Evolutionary conservation across 2,329 filamentous ascomycete species (phyloP), one percentile per base, ranked within the genome.

Genomic region (Botryosphaeria dothidea): DNA sequence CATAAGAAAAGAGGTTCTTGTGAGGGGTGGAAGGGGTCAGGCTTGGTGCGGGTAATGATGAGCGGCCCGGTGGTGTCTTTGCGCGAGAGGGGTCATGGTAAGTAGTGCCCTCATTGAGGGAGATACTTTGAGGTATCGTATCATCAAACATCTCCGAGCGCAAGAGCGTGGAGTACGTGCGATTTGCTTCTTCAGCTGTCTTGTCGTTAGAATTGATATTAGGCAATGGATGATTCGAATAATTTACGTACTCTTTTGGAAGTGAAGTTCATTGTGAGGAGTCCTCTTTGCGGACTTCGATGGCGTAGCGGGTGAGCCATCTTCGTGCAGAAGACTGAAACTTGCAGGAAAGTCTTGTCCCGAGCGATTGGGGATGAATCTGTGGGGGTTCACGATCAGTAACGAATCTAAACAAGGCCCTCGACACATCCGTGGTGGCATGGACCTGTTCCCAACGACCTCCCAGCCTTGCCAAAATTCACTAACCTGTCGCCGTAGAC

Each of bases 1-100:
- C 89, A 76, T 96, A 97, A 27, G 91, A 92, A 75, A 99, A 98
- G 43, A 99, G 86, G 70, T 99, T 99, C 80, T 97, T 98, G 78
- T 97, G 93, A 9, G 95, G 95, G 3, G 95, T 99, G 1, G 94
- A 96, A 0, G 95, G 95, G 0, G 94, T 97, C 66, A 95, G 84
- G 65, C 88, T 83, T 29, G 85, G 89, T 1, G 90, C 86, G 11
- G 91, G 89, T n/a, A 93, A 79, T 13, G 87, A 82, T 15, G 84
- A 81, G 15, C 88, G 88, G 66, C 85, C 88, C 27, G 93, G 93
- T 51, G 93, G 93, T 5, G 94, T 97, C 69, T 90, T 88, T 57
- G 92, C 90, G 72, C 91, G 85, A 58, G 88, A 90, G 58, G 88
- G 87, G 74, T 92, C 88, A 67, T 86, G 85, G 67, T 82, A 79